A percentile compares a stretch with the other conserved stretches of the same genome.
These are phyloP conservation scores for Emergomyces orientalis DNA, from an alignment of 2,329 filamentous ascomycete species.

Conservation along the genomic window DNA sequence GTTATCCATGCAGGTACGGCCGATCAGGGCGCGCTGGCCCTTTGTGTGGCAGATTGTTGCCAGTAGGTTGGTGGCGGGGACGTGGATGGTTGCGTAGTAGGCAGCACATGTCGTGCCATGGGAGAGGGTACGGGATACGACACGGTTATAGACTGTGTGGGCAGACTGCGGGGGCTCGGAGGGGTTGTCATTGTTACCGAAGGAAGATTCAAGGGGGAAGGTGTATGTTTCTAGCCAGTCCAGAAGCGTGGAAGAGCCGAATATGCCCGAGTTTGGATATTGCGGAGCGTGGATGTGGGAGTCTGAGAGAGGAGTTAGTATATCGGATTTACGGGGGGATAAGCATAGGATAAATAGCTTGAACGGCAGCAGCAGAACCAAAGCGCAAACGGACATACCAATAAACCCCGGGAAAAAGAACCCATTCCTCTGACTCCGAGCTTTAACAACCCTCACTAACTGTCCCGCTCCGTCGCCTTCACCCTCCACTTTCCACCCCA, in stretches of 20 bases:
- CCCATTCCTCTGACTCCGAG: slow-evolving; percentile 33
- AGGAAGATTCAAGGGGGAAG: slow-evolving; percentile 79
- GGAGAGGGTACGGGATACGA: slow-evolving; percentile 69
- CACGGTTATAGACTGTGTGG: slow-evolving; percentile 59
- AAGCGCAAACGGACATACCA: slow-evolving; percentile 23
- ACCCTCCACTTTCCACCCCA: slow-evolving; percentile 25
- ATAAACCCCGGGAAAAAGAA: slow-evolving; percentile 43
- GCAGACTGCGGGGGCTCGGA: slow-evolving; percentile 21
- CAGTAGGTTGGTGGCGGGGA: slow-evolving; percentile 80
- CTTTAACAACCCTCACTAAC: slow-evolving; percentile 27
- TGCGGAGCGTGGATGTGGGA: slow-evolving; percentile 93
- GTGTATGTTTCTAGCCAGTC: slow-evolving; percentile 94
- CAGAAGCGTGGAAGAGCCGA: slow-evolving; percentile 84
- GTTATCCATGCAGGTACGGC: slow-evolving; percentile 90
- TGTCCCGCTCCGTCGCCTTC: slow-evolving; percentile 7
- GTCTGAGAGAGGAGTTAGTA: slow-evolving; percentile 46
- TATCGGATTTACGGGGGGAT: neutral
- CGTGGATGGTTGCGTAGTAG: slow-evolving; percentile 90
- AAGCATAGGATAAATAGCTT: neutral
- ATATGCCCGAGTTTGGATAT: slow-evolving; percentile 88
- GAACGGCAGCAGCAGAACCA: too few species aligned
- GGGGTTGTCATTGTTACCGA: slow-evolving; percentile 36
- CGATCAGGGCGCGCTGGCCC: slow-evolving; percentile 85
- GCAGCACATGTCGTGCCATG: slow-evolving; percentile 88
- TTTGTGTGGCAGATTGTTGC: slow-evolving; percentile 67